A percentile compares a stretch with the other conserved stretches of the same genome.
phyloP scores from a whole-genome alignment of 2,329 filamentous ascomycete genomes.

The Arthrobotrys conoides region DNA sequence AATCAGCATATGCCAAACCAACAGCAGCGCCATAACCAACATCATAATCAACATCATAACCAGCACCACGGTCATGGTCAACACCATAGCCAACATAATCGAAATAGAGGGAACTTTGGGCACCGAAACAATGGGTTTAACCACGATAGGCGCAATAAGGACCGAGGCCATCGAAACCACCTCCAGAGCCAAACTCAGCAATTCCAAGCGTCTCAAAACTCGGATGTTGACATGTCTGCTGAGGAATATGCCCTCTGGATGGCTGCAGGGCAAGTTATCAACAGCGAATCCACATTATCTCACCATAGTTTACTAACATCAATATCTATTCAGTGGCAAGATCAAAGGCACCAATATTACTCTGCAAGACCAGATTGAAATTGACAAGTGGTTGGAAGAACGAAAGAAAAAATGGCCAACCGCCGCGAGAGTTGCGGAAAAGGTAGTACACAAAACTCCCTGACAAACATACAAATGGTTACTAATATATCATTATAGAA shows the following conservation, averaged over 20 bases:
- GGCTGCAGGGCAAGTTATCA: constrained; percentile 42
- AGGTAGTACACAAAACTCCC: constrained; percentile 13
- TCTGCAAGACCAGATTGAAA: constrained; percentile 40
- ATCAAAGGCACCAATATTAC: constrained; percentile 57
- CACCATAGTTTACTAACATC: background rate
- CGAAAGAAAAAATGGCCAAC: constrained; percentile 59
- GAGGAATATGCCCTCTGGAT: constrained; percentile 56
- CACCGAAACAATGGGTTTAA: constrained; percentile 55
- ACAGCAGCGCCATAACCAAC: constrained; percentile 43
- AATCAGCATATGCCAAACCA: constrained; percentile 52
- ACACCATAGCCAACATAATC: constrained; percentile 47
- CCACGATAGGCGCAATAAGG: constrained; percentile 56
- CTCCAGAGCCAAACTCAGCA: constrained; percentile 48
- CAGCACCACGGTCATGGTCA: constrained; percentile 41
- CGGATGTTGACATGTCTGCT: constrained; percentile 56
- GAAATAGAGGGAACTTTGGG: constrained; percentile 54
- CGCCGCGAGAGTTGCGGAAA: constrained; percentile 39
- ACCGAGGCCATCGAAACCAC: constrained; percentile 40
- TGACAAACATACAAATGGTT: background rate
- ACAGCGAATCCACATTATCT: background rate
- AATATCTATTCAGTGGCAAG: constrained; percentile 29
- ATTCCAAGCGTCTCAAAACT: constrained; percentile 31
- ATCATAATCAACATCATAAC: constrained; percentile 17
- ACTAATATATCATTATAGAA: constrained; percentile 43
- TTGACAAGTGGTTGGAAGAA: constrained; percentile 56